phyloP scores from a whole-genome alignment of 1,284 basidiomycete genomes.

The Malassezia japonica region DNA sequence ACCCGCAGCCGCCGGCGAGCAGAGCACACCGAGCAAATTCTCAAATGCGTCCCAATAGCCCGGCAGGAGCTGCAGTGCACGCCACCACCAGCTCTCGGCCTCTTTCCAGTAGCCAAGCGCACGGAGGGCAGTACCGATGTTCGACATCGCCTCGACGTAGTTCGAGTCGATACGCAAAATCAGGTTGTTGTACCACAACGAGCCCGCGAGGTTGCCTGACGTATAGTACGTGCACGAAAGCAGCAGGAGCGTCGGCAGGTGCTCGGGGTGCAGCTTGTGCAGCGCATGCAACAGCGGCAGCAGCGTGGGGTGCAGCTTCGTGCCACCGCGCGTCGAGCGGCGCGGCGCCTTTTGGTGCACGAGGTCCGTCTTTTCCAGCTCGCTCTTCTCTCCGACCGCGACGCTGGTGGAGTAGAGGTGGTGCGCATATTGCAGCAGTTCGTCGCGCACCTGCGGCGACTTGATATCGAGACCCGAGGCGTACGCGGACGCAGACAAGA shows the following conservation, averaged over 20 bases:
- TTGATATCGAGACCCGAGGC: constrained; percentile 25
- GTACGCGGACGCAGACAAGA: constrained; percentile 28
- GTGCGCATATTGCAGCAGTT: constrained; percentile 44
- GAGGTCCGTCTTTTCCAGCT: background rate
- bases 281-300: constrained; percentile 40
- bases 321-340: background rate
- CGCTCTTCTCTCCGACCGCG: background rate
- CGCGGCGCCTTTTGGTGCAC: background rate
- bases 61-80: constrained; percentile 51
- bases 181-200: constrained; percentile 48
- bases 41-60: constrained; percentile 52
- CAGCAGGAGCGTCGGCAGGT: constrained; percentile 38
- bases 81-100: constrained; percentile 53
- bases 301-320: constrained; percentile 34
- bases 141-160: constrained; percentile 51
- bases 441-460: constrained; percentile 34
- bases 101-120: constrained; percentile 49
- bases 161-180: constrained; percentile 48
- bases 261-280: constrained; percentile 33
- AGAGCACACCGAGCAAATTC: constrained; percentile 51
- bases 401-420: constrained; percentile 30
- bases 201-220: constrained; percentile 31
- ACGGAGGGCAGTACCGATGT: constrained; percentile 54
- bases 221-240: constrained; percentile 44
- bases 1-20: constrained; percentile 14